These are phyloP conservation scores for Tulasnella sp. DNA, from an alignment of 768 basidiomycete genomes.

Conservation along the genomic window DNA sequence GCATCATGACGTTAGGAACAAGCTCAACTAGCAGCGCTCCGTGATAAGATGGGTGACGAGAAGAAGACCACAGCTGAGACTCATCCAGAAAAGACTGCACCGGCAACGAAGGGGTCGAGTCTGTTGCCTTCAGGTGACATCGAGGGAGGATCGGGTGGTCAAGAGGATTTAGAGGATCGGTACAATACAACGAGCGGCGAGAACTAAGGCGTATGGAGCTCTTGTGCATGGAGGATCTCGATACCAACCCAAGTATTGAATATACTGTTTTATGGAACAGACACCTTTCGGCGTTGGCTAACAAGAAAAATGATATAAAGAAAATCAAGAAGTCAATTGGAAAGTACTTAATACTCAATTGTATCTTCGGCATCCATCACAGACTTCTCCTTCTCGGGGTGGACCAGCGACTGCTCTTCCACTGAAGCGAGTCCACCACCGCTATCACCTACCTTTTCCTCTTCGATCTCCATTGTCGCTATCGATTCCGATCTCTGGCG, in stretches of 20 bases:
- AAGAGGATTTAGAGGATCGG: slow-evolving; percentile 18
- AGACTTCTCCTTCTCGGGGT: neutral
- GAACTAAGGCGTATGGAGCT: slow-evolving; percentile 1
- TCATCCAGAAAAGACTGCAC: neutral
- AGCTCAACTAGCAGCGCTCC: slow-evolving; percentile 11
- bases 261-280: no score
- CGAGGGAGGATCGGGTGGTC: slow-evolving; percentile 16
- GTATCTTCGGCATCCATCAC: slow-evolving; percentile 12
- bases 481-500: neutral
- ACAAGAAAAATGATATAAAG: neutral
- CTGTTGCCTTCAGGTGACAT: slow-evolving; percentile 11
- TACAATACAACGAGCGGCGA: slow-evolving; percentile 17
- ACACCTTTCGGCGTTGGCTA: neutral
- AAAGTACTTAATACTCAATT: slow-evolving; percentile 9
- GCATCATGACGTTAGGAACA: slow-evolving; percentile 4
- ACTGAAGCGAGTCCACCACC: neutral
- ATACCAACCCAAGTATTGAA: no score
- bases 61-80: neutral
- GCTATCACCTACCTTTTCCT: neutral
- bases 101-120: neutral
- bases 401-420: neutral
- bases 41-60: slow-evolving; percentile 4
- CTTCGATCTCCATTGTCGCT: slow-evolving; percentile 6
- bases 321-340: neutral
- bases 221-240: no score